These are phyloP conservation scores for Patellifolia procumbens DNA, from an alignment of 179 eudicot species.

Conservation along the genomic window DNA sequence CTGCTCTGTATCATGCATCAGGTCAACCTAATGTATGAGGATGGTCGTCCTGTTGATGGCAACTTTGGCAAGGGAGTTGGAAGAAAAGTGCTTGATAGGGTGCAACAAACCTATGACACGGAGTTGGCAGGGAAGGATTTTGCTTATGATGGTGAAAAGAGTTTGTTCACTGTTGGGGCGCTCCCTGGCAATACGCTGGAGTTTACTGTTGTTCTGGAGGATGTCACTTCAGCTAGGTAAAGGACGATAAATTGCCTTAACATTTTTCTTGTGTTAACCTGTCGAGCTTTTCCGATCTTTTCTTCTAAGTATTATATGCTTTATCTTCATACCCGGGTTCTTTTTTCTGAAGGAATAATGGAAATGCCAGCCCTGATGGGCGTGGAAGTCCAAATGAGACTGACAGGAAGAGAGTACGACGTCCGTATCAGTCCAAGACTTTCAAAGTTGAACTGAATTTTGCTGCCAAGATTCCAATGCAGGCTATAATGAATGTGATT, in stretches of 20 bases:
- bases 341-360: constrained; percentile 50
- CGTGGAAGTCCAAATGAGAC: constrained; percentile 56
- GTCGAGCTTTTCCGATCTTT: background rate
- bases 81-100: constrained; percentile 74
- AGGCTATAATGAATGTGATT: constrained; percentile 77
- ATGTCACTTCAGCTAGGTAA: constrained; percentile 67
- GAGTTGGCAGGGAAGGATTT: constrained; percentile 86
- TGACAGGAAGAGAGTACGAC: constrained; percentile 64
- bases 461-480: constrained; percentile 98
- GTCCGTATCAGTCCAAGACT: constrained; percentile 74
- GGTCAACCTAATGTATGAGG: constrained; percentile 53
- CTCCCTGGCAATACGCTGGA: constrained; percentile 87
- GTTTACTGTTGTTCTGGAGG: constrained; percentile 87
- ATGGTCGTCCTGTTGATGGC: constrained; percentile 91
- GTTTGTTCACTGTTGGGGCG: constrained; percentile 84
- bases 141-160: constrained; percentile 97
- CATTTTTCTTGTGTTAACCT: background rate
- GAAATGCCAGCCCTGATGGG: constrained; percentile 58
- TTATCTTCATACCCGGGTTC: background rate
- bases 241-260: background rate
- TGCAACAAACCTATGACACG: constrained; percentile 73
- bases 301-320: background rate
- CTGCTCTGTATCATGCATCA: background rate
- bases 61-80: constrained; percentile 86
- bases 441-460: constrained; percentile 85